phyloP scores from a whole-genome alignment of 1,139 yeast genomes.

The Tardiomyces digboiensis region DNA sequence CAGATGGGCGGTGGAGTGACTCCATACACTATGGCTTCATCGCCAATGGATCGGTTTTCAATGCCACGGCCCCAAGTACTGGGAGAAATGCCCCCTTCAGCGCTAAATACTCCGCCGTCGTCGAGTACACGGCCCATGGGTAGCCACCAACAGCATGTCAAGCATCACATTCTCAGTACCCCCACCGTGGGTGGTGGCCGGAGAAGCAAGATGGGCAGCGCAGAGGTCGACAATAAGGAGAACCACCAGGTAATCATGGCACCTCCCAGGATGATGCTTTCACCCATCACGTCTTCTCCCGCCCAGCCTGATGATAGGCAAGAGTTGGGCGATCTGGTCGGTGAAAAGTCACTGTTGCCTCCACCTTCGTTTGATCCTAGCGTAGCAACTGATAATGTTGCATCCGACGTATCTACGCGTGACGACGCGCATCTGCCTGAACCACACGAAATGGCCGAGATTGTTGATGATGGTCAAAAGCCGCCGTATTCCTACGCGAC shows the following conservation, averaged over 20 bases:
- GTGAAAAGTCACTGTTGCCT: slow-evolving; percentile 27
- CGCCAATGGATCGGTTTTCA: background rate
- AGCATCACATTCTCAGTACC: background rate
- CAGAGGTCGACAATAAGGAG: background rate
- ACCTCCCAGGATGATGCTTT: background rate
- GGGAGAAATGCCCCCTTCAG: background rate
- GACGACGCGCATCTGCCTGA: slow-evolving; percentile 21
- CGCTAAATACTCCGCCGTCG: background rate
- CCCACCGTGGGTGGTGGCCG: slow-evolving; percentile 1
- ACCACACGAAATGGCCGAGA: slow-evolving; percentile 36
- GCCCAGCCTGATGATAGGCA: background rate
- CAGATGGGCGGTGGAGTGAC: no score
- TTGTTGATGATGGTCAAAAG: slow-evolving; percentile 43
- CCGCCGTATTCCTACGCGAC: slow-evolving; percentile 96
- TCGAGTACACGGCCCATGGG: background rate
- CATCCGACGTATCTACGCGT: no score
- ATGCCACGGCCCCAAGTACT: background rate
- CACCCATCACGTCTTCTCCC: slow-evolving; percentile 1
- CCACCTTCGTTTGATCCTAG: slow-evolving; percentile 26
- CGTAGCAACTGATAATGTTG: no score
- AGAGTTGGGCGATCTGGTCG: background rate
- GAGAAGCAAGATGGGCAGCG: background rate
- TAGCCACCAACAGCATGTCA: background rate
- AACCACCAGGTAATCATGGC: background rate
- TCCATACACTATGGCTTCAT: background rate